Conservation (phyloP, 305 asterid genomes). For the Lippia alba region DNA sequence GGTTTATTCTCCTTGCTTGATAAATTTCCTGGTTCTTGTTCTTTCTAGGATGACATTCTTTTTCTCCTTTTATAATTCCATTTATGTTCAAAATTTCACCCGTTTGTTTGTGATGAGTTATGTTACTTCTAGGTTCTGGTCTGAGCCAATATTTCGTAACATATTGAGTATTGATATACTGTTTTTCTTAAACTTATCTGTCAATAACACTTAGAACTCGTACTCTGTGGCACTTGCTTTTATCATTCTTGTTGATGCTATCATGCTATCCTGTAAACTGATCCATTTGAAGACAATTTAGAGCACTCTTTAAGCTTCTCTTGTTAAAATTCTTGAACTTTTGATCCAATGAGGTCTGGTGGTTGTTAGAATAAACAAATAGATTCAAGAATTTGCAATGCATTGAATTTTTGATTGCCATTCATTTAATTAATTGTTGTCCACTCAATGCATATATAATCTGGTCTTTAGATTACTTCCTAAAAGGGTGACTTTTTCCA, state of each 20-base stretch:
- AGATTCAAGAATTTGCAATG: conserved; percentile 12
- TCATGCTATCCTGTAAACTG: not conserved
- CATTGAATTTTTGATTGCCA: conserved; percentile 3
- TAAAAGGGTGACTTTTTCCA: conserved; percentile 20
- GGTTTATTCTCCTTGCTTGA: conserved; percentile 30
- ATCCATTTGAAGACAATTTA: not conserved
- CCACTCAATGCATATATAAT: not conserved
- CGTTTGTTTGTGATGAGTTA: conserved; percentile 24
- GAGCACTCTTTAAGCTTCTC: conserved; percentile 10
- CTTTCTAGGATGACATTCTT: not conserved
- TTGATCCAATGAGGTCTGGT: conserved; percentile 13
- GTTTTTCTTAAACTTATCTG: conserved; percentile 21
- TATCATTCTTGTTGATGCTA: conserved; percentile 6
- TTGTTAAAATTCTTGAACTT: conserved; percentile 9
- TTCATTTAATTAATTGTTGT: not conserved
- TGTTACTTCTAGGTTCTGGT: conserved; percentile 1
- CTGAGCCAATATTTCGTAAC: conserved; percentile 6
- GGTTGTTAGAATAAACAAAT: conserved; percentile 17
- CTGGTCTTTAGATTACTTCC: conserved; percentile 12
- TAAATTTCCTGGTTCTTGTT: conserved; percentile 21
- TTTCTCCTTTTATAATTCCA: conserved; percentile 16
- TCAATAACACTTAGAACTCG: not conserved
- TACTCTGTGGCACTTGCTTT: conserved; percentile 21
- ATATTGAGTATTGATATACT: not conserved
- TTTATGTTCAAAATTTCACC: conserved; percentile 18